These are phyloP conservation scores for Ilex paraguariensis DNA, from an alignment of 305 asterid species.

Conservation along the genomic window DNA sequence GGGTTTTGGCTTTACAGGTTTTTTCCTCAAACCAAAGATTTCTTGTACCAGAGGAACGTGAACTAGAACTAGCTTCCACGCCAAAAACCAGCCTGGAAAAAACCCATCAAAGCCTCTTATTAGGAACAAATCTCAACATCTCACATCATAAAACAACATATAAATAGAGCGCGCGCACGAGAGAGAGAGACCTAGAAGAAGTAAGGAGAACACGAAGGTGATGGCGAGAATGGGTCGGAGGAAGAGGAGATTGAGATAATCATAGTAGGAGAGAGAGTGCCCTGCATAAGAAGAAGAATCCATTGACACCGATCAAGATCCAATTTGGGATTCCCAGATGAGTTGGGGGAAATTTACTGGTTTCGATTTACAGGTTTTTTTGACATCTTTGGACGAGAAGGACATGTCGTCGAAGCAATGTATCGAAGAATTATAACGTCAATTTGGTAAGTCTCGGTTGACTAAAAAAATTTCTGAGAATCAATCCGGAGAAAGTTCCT, in stretches of 20 bases:
- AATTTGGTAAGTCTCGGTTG: no score
- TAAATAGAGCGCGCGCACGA: not conserved
- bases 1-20: constrained; percentile 65
- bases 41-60: constrained; percentile 97
- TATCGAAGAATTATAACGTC: no score
- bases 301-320: constrained; percentile 7
- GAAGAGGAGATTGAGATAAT: constrained; percentile 39
- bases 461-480: no score
- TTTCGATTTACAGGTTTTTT: no score
- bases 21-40: constrained; percentile 70
- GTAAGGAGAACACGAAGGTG: constrained; percentile 48
- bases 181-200: constrained; percentile 48
- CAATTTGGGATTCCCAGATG: no score
- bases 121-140: not conserved
- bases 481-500: no score
- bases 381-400: no score
- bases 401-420: no score
- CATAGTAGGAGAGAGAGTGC: constrained; percentile 28
- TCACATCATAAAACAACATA: constrained; percentile 8
- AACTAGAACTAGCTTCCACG: constrained; percentile 93
- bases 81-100: constrained; percentile 80
- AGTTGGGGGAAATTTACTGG: no score
- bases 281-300: constrained; percentile 7
- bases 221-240: constrained; percentile 77
- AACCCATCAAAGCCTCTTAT: constrained; percentile 1